phyloP scores from a whole-genome alignment of 306 rosid species.

The Fragaria vesca region DNA sequence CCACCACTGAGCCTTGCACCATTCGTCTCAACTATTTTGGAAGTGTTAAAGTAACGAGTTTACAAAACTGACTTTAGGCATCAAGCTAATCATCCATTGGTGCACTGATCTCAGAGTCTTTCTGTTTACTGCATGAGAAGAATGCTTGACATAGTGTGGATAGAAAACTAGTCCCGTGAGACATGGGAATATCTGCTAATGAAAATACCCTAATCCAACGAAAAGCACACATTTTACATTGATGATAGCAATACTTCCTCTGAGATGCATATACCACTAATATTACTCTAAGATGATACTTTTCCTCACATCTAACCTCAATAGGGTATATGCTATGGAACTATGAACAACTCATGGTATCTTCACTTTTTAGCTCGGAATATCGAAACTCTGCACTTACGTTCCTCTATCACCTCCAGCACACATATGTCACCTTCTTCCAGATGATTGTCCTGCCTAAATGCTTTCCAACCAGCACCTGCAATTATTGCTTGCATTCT shows the following conservation, averaged over 20 bases:
- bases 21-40: no score
- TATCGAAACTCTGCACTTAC: slow-evolving; percentile 3
- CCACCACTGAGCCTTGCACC: no score
- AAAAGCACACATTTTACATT: neutral
- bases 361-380: slow-evolving; percentile 9
- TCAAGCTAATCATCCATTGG: no score
- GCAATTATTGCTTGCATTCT: neutral
- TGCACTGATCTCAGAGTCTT: neutral
- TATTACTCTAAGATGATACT: neutral
- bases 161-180: neutral
- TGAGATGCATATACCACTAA: neutral
- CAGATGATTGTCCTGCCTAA: slow-evolving; percentile 21
- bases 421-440: slow-evolving; percentile 22
- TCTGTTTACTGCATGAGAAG: neutral
- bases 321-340: neutral
- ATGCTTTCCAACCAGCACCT: slow-evolving; percentile 29
- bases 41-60: no score
- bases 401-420: slow-evolving; percentile 14
- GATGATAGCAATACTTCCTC: neutral
- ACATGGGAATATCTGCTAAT: neutral
- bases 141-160: neutral
- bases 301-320: neutral
- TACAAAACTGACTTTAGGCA: no score
- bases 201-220: neutral
- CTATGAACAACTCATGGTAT: neutral